Evolutionary conservation across 2,329 filamentous ascomycete species (phyloP).

Genomic region (Cladosporium sp.): DNA sequence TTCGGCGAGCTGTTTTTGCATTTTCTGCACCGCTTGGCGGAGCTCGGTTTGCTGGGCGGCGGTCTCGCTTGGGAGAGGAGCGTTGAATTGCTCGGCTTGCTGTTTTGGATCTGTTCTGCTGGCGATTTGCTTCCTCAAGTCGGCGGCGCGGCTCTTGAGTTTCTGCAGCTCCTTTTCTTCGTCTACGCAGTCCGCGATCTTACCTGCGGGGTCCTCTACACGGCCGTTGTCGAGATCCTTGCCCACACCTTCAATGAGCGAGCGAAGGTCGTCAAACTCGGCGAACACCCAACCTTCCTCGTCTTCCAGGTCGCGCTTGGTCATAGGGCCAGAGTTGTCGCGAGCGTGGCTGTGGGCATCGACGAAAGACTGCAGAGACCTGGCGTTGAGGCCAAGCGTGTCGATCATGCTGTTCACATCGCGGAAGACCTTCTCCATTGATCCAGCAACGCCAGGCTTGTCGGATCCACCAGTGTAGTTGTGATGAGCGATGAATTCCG

Average conservation of each 20-base stretch:
- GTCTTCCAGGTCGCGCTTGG: constrained; percentile 56
- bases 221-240: constrained; percentile 63
- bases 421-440: constrained; percentile 58
- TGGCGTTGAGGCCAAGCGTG: constrained; percentile 80
- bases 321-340: constrained; percentile 22
- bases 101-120: constrained; percentile 65
- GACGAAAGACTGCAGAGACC: constrained; percentile 58
- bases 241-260: constrained; percentile 50
- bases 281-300: constrained; percentile 64
- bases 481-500: constrained; percentile 61
- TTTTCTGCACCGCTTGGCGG: constrained; percentile 66
- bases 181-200: constrained; percentile 60
- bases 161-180: constrained; percentile 68
- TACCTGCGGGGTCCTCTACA: constrained; percentile 64
- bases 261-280: constrained; percentile 66
- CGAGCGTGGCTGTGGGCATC: constrained; percentile 62
- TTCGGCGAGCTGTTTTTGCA: constrained; percentile 71
- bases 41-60: constrained; percentile 79
- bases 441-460: constrained; percentile 41
- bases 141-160: constrained; percentile 70
- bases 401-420: constrained; percentile 95
- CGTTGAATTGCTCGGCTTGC: constrained; percentile 58
- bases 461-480: constrained; percentile 39
- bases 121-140: constrained; percentile 72
- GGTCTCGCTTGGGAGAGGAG: constrained; percentile 82